phyloP scores from a whole-genome alignment of 768 basidiomycete species.

The Russula virescens region DNA sequence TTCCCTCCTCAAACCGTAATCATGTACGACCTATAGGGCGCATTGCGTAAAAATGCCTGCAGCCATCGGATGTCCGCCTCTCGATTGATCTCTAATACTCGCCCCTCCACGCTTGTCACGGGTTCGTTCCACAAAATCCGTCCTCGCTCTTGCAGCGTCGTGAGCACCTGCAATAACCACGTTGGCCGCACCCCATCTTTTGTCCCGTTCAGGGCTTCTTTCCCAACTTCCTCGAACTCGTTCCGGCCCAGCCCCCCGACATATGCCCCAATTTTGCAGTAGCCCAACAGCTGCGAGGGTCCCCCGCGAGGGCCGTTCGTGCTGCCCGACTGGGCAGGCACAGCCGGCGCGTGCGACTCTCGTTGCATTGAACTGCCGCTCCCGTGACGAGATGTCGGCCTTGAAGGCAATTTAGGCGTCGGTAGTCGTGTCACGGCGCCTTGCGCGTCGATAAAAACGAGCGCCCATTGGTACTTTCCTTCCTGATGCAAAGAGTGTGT shows the following conservation, averaged over 20 bases:
- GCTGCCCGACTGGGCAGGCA: conserved; percentile 1
- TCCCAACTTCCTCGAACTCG: conserved; percentile 21
- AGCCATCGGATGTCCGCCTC: conserved; percentile 23
- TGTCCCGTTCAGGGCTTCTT: conserved; percentile 10
- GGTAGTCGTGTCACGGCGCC: conserved; percentile 17
- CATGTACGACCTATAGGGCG: conserved; percentile 14
- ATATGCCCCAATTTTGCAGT: conserved; percentile 22
- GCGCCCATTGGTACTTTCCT: conserved; percentile 22
- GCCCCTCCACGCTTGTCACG: conserved; percentile 5
- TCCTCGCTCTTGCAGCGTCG: conserved; percentile 19
- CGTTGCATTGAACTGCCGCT: background rate
- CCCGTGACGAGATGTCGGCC: conserved; percentile 16
- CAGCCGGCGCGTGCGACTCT: conserved; percentile 10
- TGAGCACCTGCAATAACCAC: conserved; percentile 21
- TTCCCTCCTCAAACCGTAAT: conserved; percentile 1
- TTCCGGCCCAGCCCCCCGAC: conserved; percentile 10
- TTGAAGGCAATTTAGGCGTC: conserved; percentile 12
- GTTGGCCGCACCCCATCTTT: conserved; percentile 11
- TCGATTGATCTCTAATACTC: conserved; percentile 22
- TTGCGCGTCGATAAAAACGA: conserved; percentile 15
- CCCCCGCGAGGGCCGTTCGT: background rate
- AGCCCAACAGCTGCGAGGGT: conserved; percentile 19
- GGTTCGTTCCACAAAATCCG: conserved; percentile 14
- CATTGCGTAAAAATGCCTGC: conserved; percentile 17
- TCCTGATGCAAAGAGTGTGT: conserved; percentile 24